Evolutionary conservation across 306 rosid genomes (phyloP).

Genomic region (Begonia loranthoides): DNA sequence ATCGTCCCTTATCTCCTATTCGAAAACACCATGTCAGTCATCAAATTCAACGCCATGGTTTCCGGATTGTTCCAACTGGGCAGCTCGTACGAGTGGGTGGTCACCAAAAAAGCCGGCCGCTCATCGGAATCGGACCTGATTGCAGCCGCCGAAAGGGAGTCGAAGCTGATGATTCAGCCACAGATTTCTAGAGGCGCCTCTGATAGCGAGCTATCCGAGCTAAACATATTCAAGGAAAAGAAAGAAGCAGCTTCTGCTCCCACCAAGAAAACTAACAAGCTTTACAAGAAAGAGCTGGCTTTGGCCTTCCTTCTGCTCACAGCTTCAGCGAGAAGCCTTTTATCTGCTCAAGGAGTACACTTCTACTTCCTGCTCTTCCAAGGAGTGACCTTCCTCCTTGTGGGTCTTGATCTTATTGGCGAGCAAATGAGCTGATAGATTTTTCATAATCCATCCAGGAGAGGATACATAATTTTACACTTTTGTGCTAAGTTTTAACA

Average conservation of each 20-base stretch:
- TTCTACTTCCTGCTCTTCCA: slow-evolving; percentile 93
- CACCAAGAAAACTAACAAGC: slow-evolving; percentile 54
- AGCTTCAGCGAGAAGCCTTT: slow-evolving; percentile 72
- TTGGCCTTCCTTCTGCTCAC: slow-evolving; percentile 81
- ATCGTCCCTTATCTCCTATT: slow-evolving; percentile 87
- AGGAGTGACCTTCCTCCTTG: slow-evolving; percentile 88
- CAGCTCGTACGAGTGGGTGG: slow-evolving; percentile 91
- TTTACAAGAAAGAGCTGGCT: slow-evolving; percentile 72
- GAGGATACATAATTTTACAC: slow-evolving; percentile 3
- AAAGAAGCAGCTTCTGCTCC: slow-evolving; percentile 31
- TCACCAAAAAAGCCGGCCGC: slow-evolving; percentile 90
- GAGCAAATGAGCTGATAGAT: slow-evolving; percentile 62
- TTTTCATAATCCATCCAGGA: slow-evolving; percentile 4
- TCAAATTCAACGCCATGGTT: slow-evolving; percentile 93
- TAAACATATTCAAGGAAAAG: slow-evolving; percentile 35
- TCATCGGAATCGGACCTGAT: slow-evolving; percentile 77
- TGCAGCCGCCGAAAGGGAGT: slow-evolving; percentile 55
- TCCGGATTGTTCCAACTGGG: slow-evolving; percentile 90
- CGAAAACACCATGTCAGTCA: slow-evolving; percentile 93
- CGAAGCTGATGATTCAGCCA: slow-evolving; percentile 38
- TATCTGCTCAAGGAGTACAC: slow-evolving; percentile 91
- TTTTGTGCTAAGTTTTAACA: slow-evolving; percentile 6
- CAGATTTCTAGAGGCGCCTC: slow-evolving; percentile 59
- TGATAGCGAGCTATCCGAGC: slow-evolving; percentile 53
- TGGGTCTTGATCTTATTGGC: slow-evolving; percentile 93